These are phyloP conservation scores for Carpinus viminea DNA, from an alignment of 306 rosid genomes.

Conservation along the genomic window DNA sequence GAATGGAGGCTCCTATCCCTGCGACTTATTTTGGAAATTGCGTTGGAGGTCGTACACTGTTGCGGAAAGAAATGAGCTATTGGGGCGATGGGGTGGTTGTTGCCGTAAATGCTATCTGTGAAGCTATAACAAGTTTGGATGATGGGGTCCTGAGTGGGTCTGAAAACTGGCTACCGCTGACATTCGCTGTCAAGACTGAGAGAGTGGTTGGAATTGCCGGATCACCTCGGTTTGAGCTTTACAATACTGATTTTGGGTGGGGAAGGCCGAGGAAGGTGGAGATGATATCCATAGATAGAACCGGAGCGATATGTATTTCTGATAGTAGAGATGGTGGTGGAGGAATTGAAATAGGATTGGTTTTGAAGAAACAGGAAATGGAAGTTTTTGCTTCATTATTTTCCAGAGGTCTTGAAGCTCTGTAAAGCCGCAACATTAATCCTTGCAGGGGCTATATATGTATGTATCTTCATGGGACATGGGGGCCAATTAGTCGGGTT, in stretches of 20 bases:
- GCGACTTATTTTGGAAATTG: constrained; percentile 56
- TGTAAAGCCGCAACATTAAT: neutral
- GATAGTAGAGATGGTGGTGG: constrained; percentile 31
- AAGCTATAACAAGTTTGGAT: constrained; percentile 8
- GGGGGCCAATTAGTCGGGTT: no score
- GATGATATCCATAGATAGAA: constrained; percentile 25
- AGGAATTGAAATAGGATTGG: constrained; percentile 37
- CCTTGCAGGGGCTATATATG: no score
- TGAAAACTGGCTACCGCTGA: constrained; percentile 1
- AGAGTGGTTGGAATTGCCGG: constrained; percentile 39
- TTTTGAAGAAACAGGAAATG: constrained; percentile 19
- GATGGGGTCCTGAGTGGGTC: constrained; percentile 23
- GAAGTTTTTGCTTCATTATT: constrained; percentile 16
- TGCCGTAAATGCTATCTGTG: constrained; percentile 20
- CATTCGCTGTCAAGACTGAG: neutral
- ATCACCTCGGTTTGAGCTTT: constrained; percentile 48
- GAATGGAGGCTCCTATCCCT: constrained; percentile 30
- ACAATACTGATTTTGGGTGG: constrained; percentile 49
- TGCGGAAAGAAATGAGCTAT: neutral
- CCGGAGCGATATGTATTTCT: constrained; percentile 28
- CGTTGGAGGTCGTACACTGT: neutral
- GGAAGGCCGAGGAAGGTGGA: constrained; percentile 50
- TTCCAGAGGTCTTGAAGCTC: constrained; percentile 8
- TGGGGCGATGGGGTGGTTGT: constrained; percentile 26
- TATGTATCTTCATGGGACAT: no score